Evolutionary conservation across 2,329 filamentous ascomycete genomes (phyloP).

Genomic region (Ascochyta lentis): DNA sequence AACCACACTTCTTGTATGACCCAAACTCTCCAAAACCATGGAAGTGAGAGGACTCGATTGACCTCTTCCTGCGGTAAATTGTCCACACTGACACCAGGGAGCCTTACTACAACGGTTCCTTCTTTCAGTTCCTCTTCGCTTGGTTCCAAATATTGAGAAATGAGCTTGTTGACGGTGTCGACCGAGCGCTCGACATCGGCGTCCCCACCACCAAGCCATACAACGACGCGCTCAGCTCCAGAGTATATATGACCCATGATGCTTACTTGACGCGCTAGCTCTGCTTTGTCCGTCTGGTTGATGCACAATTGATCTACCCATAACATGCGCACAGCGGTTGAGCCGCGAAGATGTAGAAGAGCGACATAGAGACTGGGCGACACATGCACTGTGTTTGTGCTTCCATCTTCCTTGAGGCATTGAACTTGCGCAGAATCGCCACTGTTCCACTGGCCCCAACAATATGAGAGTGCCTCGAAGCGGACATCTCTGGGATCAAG

Average conservation of each 20-base stretch:
- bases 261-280: background rate
- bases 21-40: conserved; percentile 1
- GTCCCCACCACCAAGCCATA: background rate
- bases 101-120: background rate
- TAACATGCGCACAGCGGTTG: background rate
- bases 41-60: background rate
- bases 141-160: background rate
- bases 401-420: background rate
- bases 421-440: background rate
- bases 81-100: background rate
- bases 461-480: background rate
- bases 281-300: background rate
- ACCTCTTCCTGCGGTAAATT: background rate
- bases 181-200: background rate
- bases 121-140: background rate
- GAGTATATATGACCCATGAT: background rate
- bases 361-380: background rate
- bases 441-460: background rate
- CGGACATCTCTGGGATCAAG: too few species aligned
- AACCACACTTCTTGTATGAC: background rate
- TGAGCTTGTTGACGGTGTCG: background rate
- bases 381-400: background rate
- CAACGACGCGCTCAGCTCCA: background rate
- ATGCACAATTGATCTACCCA: background rate
- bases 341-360: background rate